phyloP scores from a whole-genome alignment of 2,329 filamentous ascomycete species.

The Fusarium cicatricum region DNA sequence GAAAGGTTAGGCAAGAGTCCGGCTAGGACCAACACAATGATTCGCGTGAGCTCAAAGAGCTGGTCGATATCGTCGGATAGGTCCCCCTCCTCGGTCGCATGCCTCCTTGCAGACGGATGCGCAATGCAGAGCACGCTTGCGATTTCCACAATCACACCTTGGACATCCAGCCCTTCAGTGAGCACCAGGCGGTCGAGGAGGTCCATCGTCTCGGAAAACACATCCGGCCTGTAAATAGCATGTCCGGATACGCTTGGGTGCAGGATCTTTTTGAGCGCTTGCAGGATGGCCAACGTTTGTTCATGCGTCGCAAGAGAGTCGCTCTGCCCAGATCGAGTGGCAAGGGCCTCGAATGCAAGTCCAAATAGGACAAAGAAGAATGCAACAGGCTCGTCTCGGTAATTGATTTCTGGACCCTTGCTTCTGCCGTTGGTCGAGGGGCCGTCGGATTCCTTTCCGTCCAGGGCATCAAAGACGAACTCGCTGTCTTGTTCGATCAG shows the following conservation, averaged over 20 bases:
- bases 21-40: conserved; percentile 92
- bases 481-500: conserved; percentile 97
- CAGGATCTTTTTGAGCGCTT: conserved; percentile 92
- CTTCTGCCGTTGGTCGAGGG: conserved; percentile 58
- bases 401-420: conserved; percentile 87
- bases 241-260: conserved; percentile 94
- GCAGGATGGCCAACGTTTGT: conserved; percentile 87
- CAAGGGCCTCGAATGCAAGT: conserved; percentile 93
- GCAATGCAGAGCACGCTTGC: conserved; percentile 88
- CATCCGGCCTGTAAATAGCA: conserved; percentile 93
- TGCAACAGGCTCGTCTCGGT: conserved; percentile 94
- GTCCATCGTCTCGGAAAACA: conserved; percentile 98
- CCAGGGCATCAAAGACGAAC: conserved; percentile 95
- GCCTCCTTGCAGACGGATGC: conserved; percentile 82
- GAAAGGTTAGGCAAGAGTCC: conserved; percentile 85
- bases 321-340: conserved; percentile 70
- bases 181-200: conserved; percentile 90
- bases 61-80: conserved; percentile 98
- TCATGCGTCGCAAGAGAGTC: conserved; percentile 71
- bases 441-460: conserved; percentile 75
- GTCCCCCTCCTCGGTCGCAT: conserved; percentile 70
- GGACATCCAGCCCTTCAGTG: conserved; percentile 88
- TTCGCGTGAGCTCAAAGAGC: conserved; percentile 93
- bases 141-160: conserved; percentile 93
- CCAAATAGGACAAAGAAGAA: conserved; percentile 99